Percentiles rank a stretch among this genome's conserved stretches.
phyloP scores from a whole-genome alignment of 2,329 filamentous ascomycete species.

The Thelonectria olida region DNA sequence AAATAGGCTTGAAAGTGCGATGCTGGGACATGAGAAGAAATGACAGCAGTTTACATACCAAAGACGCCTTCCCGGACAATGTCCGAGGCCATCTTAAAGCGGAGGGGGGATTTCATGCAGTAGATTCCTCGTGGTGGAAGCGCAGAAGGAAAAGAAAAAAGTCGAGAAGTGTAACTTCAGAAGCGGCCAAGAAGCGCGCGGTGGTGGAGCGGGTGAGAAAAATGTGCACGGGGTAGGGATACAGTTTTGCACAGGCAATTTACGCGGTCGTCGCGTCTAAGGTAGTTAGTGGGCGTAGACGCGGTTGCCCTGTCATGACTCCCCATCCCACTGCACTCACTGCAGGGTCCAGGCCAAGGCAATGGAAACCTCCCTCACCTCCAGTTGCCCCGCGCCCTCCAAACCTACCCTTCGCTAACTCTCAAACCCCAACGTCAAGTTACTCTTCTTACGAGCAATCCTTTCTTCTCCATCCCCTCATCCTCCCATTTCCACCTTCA shows the following conservation, averaged over 20 bases:
- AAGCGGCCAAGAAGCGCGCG: slow-evolving; percentile 9
- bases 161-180: neutral
- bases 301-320: neutral
- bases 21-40: neutral
- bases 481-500: neutral
- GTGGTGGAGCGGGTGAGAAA: slow-evolving; percentile 16
- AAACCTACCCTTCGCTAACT: too few species aligned
- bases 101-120: slow-evolving; percentile 45
- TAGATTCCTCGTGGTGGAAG: slow-evolving; percentile 24
- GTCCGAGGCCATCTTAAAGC: slow-evolving; percentile 62
- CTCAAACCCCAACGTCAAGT: too few species aligned
- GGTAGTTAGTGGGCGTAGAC: too few species aligned
- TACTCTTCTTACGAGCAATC: too few species aligned
- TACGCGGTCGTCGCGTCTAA: too few species aligned
- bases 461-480: neutral
- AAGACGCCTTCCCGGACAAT: slow-evolving; percentile 66
- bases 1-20: neutral
- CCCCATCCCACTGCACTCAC: neutral
- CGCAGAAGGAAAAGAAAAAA: slow-evolving; percentile 15
- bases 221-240: too few species aligned
- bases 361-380: too few species aligned
- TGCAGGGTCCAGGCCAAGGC: too few species aligned
- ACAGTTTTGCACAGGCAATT: too few species aligned
- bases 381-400: neutral
- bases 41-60: slow-evolving; percentile 52